Evolutionary conservation across 192 early-diverging fungal genomes (phyloP).

Genomic region (Podila horticola): DNA sequence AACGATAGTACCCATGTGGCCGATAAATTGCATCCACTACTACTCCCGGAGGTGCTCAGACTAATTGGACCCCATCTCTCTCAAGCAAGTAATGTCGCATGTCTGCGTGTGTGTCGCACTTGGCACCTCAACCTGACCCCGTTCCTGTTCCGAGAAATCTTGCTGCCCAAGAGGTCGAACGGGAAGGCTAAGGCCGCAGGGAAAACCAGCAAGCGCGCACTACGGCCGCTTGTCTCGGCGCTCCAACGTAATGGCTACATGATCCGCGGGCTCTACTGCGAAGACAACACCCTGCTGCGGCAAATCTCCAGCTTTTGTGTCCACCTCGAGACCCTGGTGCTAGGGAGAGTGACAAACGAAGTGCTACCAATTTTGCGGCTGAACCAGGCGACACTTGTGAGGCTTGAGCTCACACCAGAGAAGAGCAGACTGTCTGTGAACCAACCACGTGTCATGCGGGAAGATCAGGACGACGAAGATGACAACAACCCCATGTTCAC

Average conservation of each 20-base stretch:
- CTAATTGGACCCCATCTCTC: constrained; percentile 23
- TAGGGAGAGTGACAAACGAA: constrained; percentile 26
- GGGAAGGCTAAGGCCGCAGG: neutral
- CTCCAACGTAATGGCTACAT: constrained; percentile 12
- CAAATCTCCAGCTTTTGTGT: constrained; percentile 12
- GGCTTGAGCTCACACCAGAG: constrained; percentile 15
- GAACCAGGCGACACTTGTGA: constrained; percentile 14
- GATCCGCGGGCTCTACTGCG: constrained; percentile 20
- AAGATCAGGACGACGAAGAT: neutral
- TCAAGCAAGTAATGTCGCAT: constrained; percentile 5
- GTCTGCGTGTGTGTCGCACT: constrained; percentile 24
- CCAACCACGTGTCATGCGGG: neutral
- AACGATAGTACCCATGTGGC: neutral
- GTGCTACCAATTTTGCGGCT: constrained; percentile 20
- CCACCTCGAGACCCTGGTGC: constrained; percentile 24
- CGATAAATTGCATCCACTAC: constrained; percentile 6
- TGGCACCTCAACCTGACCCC: constrained; percentile 33
- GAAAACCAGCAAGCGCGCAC: constrained; percentile 2
- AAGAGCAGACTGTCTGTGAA: neutral
- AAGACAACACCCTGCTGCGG: constrained; percentile 16
- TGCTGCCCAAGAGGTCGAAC: constrained; percentile 4
- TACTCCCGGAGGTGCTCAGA: constrained; percentile 29
- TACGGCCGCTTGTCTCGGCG: constrained; percentile 25
- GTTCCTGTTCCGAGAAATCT: constrained; percentile 28
- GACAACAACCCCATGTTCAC: neutral